Evolutionary conservation across 2,329 filamentous ascomycete genomes (phyloP).

Genomic region (Zarea fungicola): DNA sequence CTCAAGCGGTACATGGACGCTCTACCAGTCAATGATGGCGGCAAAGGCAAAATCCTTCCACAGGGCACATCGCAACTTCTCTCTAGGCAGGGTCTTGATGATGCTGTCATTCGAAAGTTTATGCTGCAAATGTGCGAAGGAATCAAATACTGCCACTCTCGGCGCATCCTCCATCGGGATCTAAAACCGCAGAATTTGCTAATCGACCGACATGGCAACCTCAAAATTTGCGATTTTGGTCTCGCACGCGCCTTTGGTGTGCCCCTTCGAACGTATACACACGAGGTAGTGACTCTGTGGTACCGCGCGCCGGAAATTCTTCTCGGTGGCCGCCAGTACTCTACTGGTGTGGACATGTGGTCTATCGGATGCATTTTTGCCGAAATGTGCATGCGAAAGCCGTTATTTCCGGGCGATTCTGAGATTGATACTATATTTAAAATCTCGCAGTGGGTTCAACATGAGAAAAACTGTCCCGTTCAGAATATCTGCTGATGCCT

Average conservation of each 20-base stretch:
- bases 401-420: slow-evolving; percentile 88
- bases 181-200: slow-evolving; percentile 87
- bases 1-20: slow-evolving; percentile 97
- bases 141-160: slow-evolving; percentile 82
- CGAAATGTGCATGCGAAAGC: slow-evolving; percentile 93
- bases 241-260: slow-evolving; percentile 87
- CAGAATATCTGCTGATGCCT: background rate
- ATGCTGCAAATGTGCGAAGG: slow-evolving; percentile 84
- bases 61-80: slow-evolving; percentile 64
- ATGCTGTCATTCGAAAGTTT: slow-evolving; percentile 85
- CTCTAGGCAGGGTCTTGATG: slow-evolving; percentile 65
- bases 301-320: slow-evolving; percentile 89
- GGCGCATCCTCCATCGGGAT: slow-evolving; percentile 81
- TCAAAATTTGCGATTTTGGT: slow-evolving; percentile 88
- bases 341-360: slow-evolving; percentile 95
- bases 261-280: slow-evolving; percentile 84
- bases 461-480: no score
- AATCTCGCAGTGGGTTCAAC: slow-evolving; percentile 71
- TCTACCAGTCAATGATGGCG: slow-evolving; percentile 76
- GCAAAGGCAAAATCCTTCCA: slow-evolving; percentile 77
- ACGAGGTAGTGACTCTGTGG: slow-evolving; percentile 93
- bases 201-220: slow-evolving; percentile 79
- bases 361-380: slow-evolving; percentile 91
- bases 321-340: slow-evolving; percentile 85
- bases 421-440: slow-evolving; percentile 42